Evolutionary conservation across 768 basidiomycete species (phyloP).

Genomic region (Serendipita sp.): DNA sequence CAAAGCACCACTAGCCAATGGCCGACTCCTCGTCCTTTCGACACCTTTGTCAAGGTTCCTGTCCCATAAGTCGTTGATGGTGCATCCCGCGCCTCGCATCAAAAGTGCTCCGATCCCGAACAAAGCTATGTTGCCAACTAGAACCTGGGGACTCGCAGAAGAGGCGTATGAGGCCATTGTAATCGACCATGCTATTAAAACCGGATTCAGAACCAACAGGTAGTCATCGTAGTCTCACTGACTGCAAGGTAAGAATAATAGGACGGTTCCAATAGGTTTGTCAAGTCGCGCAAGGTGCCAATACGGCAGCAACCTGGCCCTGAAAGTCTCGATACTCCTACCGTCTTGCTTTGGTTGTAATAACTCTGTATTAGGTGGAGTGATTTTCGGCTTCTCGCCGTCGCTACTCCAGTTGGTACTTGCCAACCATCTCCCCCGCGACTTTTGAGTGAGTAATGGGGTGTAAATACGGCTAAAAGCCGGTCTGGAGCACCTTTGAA

Average conservation of each 20-base stretch:
- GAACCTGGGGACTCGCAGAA: conserved; percentile 44
- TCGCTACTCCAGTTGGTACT: background rate
- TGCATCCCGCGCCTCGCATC: conserved; percentile 97
- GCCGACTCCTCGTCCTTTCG: conserved; percentile 73
- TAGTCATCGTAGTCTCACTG: conserved; percentile 17
- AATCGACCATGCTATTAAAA: conserved; percentile 81
- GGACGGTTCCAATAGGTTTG: conserved; percentile 86
- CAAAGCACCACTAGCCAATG: conserved; percentile 72
- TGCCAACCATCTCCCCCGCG: background rate
- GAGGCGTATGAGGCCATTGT: conserved; percentile 85
- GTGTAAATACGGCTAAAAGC: background rate
- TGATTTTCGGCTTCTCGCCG: no score
- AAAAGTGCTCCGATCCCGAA: conserved; percentile 84
- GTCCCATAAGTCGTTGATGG: conserved; percentile 99
- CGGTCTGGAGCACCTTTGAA: background rate
- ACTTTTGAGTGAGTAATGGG: background rate
- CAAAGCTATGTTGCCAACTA: conserved; percentile 58
- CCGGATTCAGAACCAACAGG: background rate
- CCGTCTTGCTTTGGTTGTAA: no score
- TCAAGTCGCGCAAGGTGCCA: conserved; percentile 75
- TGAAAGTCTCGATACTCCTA: background rate
- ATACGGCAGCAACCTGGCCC: conserved; percentile 43
- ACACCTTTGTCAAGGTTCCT: conserved; percentile 78
- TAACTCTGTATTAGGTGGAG: no score
- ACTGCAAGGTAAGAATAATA: conserved; percentile 94